phyloP scores from a whole-genome alignment of 2,329 filamentous ascomycete genomes.

The Sarocladiaceae sp. region DNA sequence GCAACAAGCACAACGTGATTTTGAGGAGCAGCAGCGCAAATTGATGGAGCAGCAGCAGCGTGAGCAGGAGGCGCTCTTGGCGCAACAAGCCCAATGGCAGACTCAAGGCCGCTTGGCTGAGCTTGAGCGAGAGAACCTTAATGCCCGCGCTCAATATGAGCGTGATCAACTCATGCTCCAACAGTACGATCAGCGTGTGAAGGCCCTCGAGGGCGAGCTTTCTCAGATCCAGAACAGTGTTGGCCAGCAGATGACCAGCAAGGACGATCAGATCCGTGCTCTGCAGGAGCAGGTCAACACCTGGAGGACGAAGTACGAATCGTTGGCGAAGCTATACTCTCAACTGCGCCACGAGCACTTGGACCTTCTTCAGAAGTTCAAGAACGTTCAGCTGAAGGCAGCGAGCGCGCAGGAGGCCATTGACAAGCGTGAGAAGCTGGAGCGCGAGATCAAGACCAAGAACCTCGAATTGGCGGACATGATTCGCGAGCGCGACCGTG shows the following conservation, averaged over 20 bases:
- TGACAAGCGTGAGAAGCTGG: slow-evolving; percentile 86
- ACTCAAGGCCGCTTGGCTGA: slow-evolving; percentile 95
- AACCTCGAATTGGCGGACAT: slow-evolving; percentile 98
- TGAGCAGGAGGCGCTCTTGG: slow-evolving; percentile 82
- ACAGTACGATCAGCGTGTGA: slow-evolving; percentile 92
- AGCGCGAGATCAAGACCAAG: slow-evolving; percentile 98
- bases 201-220: slow-evolving; percentile 84
- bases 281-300: slow-evolving; percentile 97
- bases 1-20: slow-evolving; percentile 84
- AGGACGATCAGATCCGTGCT: slow-evolving; percentile 88
- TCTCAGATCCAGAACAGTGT: slow-evolving; percentile 75
- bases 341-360: slow-evolving; percentile 93
- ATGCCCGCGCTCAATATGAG: slow-evolving; percentile 90
- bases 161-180: slow-evolving; percentile 95
- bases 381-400: slow-evolving; percentile 90
- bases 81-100: slow-evolving; percentile 86
- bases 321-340: slow-evolving; percentile 92
- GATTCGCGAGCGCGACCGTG: slow-evolving; percentile 93
- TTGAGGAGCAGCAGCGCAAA: slow-evolving; percentile 86
- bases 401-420: slow-evolving; percentile 96
- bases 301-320: slow-evolving; percentile 95
- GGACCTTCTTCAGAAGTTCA: slow-evolving; percentile 92
- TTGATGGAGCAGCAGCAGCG: slow-evolving; percentile 84
- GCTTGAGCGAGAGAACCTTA: slow-evolving; percentile 89
- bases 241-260: slow-evolving; percentile 77